phyloP scores from a whole-genome alignment of 192 early-diverging fungal genomes.

The Coemansia sp. region DNA sequence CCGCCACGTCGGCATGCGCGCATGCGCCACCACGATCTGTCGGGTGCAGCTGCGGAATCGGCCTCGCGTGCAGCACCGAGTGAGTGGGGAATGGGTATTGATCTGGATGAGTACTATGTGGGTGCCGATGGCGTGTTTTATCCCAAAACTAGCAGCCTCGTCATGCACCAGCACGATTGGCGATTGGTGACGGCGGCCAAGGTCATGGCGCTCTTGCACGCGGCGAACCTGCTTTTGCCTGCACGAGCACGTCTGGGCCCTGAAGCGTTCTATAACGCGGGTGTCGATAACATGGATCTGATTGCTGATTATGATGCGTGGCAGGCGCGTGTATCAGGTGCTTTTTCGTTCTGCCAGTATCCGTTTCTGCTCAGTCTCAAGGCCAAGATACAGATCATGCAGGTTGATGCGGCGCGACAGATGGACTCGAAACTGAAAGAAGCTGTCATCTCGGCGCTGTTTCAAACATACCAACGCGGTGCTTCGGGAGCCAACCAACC shows the following conservation, averaged over 20 bases:
- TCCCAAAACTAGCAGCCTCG: conserved; percentile 30
- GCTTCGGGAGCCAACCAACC: conserved; percentile 38
- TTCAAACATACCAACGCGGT: conserved; percentile 34
- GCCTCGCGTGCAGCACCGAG: background rate
- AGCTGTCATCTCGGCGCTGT: conserved; percentile 58
- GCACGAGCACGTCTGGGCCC: conserved; percentile 54
- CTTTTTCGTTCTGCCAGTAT: conserved; percentile 80
- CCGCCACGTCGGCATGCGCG: conserved; percentile 18
- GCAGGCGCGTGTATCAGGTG: conserved; percentile 53
- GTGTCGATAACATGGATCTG: conserved; percentile 68
- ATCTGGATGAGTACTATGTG: conserved; percentile 44
- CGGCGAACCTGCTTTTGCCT: conserved; percentile 62
- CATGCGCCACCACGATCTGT: background rate
- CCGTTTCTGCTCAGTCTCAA: conserved; percentile 73
- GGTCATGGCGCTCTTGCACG: conserved; percentile 84
- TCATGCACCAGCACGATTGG: conserved; percentile 81
- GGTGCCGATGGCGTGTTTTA: conserved; percentile 51
- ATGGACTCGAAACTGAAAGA: conserved; percentile 72
- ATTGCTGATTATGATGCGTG: conserved; percentile 71
- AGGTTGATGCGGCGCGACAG: conserved; percentile 69
- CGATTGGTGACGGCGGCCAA: conserved; percentile 75
- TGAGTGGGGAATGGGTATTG: conserved; percentile 29
- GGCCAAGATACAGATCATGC: conserved; percentile 75
- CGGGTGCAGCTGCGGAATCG: background rate
- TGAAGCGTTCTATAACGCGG: conserved; percentile 81